Evolutionary conservation across 257 asterid genomes (phyloP), one percentile per base, ranked within the genome.

Genomic region (Plantago elongata): DNA sequence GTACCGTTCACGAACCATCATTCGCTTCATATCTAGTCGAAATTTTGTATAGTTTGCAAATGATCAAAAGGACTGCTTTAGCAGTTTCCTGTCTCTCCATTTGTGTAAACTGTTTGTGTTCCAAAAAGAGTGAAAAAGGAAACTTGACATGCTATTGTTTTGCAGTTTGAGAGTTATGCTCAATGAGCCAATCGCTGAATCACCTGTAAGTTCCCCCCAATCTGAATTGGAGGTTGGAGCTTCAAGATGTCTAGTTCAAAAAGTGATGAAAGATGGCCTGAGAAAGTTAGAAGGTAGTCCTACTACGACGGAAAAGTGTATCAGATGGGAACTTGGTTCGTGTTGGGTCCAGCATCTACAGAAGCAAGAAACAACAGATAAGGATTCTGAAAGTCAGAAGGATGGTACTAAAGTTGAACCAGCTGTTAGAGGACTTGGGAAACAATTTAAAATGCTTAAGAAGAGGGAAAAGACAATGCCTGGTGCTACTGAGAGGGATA

Each of bases 311-410:
- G 83, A 79, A 63, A 69, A 78, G 68, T 76, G 79, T 69, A 73
- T 89, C 79, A 82, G 99, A 81, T 93, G 97, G 97, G 99, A 93
- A 80, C 96, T 93, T 57, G 99, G 97, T 72, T 87, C 95, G 54
- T 89, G 97, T 72, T 93, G 95, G 99, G 83, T 89, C 76, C 97
- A 89, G 84, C 97, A 89, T 88, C 83, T 89, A 63, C 96, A 89
- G 69, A 93, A 89, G 88, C 88, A 81, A 80, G 95, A 89, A 72
- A 60, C 77, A 46, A 71, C 61, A 16, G 82, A 85, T 56, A 72
- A 65, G 65, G 72, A 56, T 67, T 64, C 94, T 68, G 78, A 72
- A 70, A 68, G 77, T 64, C 65, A 61, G 9, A 79, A 79, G 63
- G 87, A 75, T 67, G 84, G 69, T 61, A 75, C 69, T 16, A 84